phyloP scores from a whole-genome alignment of 2,329 filamentous ascomycete genomes.

The Anthostomella pinea region DNA sequence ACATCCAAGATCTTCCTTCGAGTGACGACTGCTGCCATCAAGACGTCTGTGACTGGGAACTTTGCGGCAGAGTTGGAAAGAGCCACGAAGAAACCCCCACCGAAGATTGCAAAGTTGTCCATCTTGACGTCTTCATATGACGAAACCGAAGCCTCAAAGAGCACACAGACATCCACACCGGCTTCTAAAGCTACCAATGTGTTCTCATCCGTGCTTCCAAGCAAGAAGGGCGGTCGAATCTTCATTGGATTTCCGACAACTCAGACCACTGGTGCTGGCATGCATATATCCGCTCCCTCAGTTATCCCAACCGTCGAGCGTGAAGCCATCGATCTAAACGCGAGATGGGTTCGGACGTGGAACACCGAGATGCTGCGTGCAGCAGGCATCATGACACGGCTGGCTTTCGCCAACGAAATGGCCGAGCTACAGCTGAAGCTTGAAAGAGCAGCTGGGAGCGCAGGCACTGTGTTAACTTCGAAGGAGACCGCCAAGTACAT shows the following conservation, averaged over 20 bases:
- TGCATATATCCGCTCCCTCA: slow-evolving; percentile 93
- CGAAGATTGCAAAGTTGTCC: slow-evolving; percentile 79
- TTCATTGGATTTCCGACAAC: slow-evolving; percentile 98
- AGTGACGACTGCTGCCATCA: slow-evolving; percentile 79
- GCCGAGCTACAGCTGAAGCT: slow-evolving; percentile 64
- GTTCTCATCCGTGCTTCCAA: slow-evolving; percentile 86
- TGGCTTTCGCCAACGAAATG: slow-evolving; percentile 90
- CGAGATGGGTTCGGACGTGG: slow-evolving; percentile 91
- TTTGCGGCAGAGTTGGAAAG: slow-evolving; percentile 87
- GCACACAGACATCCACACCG: slow-evolving; percentile 42
- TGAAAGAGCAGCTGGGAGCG: slow-evolving; percentile 41
- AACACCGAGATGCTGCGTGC: slow-evolving; percentile 90
- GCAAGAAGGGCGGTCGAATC: slow-evolving; percentile 79
- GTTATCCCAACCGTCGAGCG: slow-evolving; percentile 96
- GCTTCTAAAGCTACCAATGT: slow-evolving; percentile 67
- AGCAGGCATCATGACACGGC: slow-evolving; percentile 82
- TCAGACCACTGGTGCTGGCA: slow-evolving; percentile 90
- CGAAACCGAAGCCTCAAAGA: slow-evolving; percentile 66
- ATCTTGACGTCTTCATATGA: slow-evolving; percentile 91
- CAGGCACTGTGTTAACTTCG: slow-evolving; percentile 53
- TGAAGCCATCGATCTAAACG: slow-evolving; percentile 95
- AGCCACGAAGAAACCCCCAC: slow-evolving; percentile 95
- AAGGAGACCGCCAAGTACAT: slow-evolving; percentile 66
- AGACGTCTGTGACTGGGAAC: slow-evolving; percentile 67
- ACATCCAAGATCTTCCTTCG: slow-evolving; percentile 83